Evolutionary conservation across 2,329 filamentous ascomycete species (phyloP).

Genomic region (Penicillium decumbens): DNA sequence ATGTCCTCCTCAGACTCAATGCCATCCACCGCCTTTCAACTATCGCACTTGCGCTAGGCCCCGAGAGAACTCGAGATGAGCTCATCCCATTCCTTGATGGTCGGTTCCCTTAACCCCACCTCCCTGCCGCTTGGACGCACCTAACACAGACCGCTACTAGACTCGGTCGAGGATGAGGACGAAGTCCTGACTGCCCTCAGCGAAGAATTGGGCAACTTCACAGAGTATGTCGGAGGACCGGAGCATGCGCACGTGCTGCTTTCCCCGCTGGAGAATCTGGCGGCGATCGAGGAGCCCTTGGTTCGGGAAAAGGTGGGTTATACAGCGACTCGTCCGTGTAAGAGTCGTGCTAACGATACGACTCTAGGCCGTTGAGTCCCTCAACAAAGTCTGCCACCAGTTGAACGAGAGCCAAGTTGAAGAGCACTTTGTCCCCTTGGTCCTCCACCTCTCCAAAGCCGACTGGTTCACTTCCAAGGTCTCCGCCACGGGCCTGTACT

Average conservation of each 20-base stretch:
- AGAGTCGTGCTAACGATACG: constrained; percentile 4
- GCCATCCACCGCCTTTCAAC: constrained; percentile 97
- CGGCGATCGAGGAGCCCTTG: constrained; percentile 95
- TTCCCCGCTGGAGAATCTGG: constrained; percentile 94
- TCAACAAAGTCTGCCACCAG: constrained; percentile 97
- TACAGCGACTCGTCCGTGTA: neutral
- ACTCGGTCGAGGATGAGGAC: constrained; percentile 98
- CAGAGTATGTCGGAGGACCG: constrained; percentile 94
- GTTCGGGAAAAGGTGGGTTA: constrained; percentile 86
- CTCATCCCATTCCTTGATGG: constrained; percentile 98
- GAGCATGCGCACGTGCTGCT: constrained; percentile 93
- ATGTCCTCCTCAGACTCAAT: constrained; percentile 95
- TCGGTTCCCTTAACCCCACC: constrained; percentile 49
- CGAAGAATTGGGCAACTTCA: constrained; percentile 92
- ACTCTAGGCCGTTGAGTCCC: constrained; percentile 84
- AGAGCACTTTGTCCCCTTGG: constrained; percentile 94
- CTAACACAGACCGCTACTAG: constrained; percentile 49
- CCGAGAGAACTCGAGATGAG: constrained; percentile 95
- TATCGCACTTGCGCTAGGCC: constrained; percentile 90
- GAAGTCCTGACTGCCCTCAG: constrained; percentile 95
- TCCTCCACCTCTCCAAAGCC: constrained; percentile 92
- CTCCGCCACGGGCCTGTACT: constrained; percentile 93
- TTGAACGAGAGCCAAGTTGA: constrained; percentile 90
- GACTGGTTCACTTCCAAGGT: constrained; percentile 99
- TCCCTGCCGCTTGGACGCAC: constrained; percentile 13